phyloP scores from a whole-genome alignment of 1,284 basidiomycete species.

The Retiboletus fuscus region DNA sequence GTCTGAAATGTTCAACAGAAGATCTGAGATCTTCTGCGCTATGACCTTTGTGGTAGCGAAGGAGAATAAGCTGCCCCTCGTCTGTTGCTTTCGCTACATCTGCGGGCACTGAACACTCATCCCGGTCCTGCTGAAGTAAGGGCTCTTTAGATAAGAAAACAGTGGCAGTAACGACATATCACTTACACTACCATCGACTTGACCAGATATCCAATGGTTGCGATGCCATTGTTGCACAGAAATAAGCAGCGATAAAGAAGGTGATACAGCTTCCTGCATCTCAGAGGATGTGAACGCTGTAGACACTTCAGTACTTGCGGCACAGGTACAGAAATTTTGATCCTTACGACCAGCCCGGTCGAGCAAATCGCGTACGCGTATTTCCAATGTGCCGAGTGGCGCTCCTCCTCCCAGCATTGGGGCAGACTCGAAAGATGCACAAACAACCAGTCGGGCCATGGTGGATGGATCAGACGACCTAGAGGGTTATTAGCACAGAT shows the following conservation, averaged over 20 bases:
- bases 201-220: not conserved
- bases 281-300: not conserved
- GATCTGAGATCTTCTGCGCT: slow-evolving; percentile 11
- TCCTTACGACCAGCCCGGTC: not conserved
- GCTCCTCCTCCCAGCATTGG: slow-evolving; percentile 29
- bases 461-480: slow-evolving; percentile 25
- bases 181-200: not conserved
- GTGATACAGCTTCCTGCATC: not conserved
- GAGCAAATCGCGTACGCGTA: slow-evolving; percentile 21
- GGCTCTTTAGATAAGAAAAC: not conserved
- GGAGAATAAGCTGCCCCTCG: slow-evolving; percentile 12
- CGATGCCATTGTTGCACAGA: not conserved
- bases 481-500: not conserved
- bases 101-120: not conserved
- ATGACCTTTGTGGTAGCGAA: not conserved
- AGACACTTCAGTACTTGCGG: not conserved
- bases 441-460: slow-evolving; percentile 21
- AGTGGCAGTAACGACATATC: not conserved
- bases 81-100: slow-evolving; percentile 10
- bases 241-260: slow-evolving; percentile 18
- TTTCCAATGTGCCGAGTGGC: slow-evolving; percentile 4
- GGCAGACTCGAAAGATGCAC: slow-evolving; percentile 31
- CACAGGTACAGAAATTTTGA: not conserved
- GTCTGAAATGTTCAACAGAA: slow-evolving; percentile 25
- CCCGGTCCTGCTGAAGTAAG: not conserved